Evolutionary conservation across 2,329 filamentous ascomycete species (phyloP).

Genomic region (Botrytis paeoniae): DNA sequence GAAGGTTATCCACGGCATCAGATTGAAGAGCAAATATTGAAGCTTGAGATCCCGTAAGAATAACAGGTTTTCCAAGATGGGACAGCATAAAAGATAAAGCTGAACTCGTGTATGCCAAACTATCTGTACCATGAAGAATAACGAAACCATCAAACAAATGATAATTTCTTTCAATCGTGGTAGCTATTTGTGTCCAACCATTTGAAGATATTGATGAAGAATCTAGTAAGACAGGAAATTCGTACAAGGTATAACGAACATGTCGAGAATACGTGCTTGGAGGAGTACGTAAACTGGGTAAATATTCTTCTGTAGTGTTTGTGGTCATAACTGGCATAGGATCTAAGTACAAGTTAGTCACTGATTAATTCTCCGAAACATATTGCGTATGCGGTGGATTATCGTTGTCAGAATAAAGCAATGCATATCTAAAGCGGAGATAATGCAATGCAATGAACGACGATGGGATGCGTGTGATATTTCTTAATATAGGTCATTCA

Average conservation of each 20-base stretch:
- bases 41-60: constrained; percentile 62
- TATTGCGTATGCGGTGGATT: constrained; percentile 6
- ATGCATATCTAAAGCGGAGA: not conserved
- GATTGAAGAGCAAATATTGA: constrained; percentile 70
- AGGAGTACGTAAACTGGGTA: constrained; percentile 53
- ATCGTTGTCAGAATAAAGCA: not conserved
- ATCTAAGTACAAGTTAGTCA: constrained; percentile 26
- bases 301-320: constrained; percentile 29
- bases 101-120: constrained; percentile 65
- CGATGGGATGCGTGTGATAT: not conserved
- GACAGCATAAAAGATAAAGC: constrained; percentile 72
- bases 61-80: constrained; percentile 68
- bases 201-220: constrained; percentile 69
- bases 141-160: constrained; percentile 68
- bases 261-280: constrained; percentile 61
- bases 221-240: constrained; percentile 66
- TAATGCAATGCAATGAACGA: constrained; percentile 14
- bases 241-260: constrained; percentile 64
- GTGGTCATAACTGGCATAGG: constrained; percentile 36
- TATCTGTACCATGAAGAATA: constrained; percentile 69
- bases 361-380: constrained; percentile 1
- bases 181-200: constrained; percentile 68
- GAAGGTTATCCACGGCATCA: constrained; percentile 68
- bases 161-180: constrained; percentile 60
- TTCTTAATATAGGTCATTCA: not conserved